Percentiles rank a stretch among this genome's conserved stretches.
Conservation (phyloP, 2,329 filamentous ascomycete species). For the Ophiostoma piceae region DNA sequence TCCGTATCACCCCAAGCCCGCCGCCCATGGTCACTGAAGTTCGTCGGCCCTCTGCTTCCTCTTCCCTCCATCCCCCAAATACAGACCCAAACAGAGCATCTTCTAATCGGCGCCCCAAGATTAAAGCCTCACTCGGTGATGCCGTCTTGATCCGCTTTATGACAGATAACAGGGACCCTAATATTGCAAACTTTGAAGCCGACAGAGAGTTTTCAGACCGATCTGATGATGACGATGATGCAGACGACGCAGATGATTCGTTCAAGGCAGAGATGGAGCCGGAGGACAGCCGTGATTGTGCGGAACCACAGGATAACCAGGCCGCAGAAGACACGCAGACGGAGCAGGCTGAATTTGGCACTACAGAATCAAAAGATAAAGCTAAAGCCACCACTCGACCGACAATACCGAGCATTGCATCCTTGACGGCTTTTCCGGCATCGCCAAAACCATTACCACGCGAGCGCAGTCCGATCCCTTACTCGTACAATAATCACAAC, state of each 20-base stretch:
- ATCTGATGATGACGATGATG: neutral
- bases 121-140: slow-evolving; percentile 55
- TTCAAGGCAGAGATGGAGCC: neutral
- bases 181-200: slow-evolving; percentile 54
- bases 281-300: neutral
- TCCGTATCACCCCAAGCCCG: slow-evolving; percentile 49
- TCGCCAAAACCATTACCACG: neutral
- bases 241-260: neutral
- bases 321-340: neutral
- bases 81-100: slow-evolving; percentile 34
- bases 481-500: neutral
- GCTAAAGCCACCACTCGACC: no score
- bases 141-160: slow-evolving; percentile 62
- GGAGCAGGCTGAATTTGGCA: neutral
- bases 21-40: slow-evolving; percentile 43
- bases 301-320: neutral
- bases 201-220: neutral
- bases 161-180: slow-evolving; percentile 57
- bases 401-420: neutral
- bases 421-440: neutral
- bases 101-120: slow-evolving; percentile 52
- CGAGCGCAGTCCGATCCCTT: neutral
- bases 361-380: neutral
- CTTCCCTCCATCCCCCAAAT: slow-evolving; percentile 33
- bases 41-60: slow-evolving; percentile 35